Evolutionary conservation across 768 basidiomycete species (phyloP).

Genomic region (Boletus subparvulus): DNA sequence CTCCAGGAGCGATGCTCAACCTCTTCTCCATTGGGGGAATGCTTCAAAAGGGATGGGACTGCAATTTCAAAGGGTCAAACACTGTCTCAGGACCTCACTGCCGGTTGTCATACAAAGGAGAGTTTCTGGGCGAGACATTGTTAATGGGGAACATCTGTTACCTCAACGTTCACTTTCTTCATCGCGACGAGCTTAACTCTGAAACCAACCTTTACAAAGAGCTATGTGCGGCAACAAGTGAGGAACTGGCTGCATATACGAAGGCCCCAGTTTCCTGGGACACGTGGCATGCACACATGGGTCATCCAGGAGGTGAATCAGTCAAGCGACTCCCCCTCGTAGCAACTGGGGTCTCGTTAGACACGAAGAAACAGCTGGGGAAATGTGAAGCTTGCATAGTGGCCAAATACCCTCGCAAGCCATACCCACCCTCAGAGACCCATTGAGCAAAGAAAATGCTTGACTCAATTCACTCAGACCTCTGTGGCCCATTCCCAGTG

Average conservation of each 20-base stretch:
- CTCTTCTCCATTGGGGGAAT: background rate
- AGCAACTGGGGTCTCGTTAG: rapidly evolving
- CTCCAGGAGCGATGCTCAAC: rapidly evolving
- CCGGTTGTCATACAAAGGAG: background rate
- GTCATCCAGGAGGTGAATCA: background rate
- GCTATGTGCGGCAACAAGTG: too few relatives aligned
- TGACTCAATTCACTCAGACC: conserved; percentile 29
- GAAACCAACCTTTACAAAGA: too few relatives aligned
- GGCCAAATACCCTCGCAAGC: background rate
- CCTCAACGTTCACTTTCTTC: background rate
- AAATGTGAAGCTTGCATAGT: background rate
- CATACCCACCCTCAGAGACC: background rate
- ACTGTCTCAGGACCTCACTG: rapidly evolving
- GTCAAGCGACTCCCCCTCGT: background rate
- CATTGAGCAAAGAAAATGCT: background rate
- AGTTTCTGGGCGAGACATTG: background rate
- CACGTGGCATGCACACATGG: background rate
- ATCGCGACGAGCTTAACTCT: background rate
- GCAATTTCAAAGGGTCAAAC: background rate
- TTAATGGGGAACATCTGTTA: background rate
- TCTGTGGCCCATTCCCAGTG: conserved; percentile 25
- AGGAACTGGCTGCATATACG: too few relatives aligned
- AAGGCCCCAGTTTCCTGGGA: background rate
- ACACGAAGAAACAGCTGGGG: rapidly evolving
- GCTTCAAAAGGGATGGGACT: background rate